phyloP scores from a whole-genome alignment of 805 yeast genomes.

The Myxozyma melibiosi region DNA sequence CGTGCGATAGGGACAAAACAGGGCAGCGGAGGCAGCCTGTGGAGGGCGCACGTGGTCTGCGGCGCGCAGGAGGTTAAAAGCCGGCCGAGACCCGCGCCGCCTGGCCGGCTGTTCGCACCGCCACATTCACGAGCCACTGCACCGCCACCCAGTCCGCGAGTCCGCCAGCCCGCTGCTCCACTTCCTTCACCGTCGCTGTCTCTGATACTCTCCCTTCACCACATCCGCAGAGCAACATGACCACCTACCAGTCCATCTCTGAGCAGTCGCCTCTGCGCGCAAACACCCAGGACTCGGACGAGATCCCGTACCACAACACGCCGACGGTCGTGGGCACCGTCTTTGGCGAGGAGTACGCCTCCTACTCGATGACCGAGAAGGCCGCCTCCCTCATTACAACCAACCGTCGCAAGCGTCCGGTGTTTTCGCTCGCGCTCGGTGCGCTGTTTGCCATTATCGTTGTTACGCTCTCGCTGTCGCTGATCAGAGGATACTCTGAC shows the following conservation, averaged over 20 bases:
- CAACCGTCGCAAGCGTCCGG: slow-evolving; percentile 33
- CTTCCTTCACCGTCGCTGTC: background rate
- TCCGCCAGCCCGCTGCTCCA: background rate
- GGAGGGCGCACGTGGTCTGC: slow-evolving; percentile 1
- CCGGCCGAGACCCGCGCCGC: too few species aligned
- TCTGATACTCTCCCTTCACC: background rate
- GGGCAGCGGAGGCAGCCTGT: background rate
- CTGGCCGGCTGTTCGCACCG: too few species aligned
- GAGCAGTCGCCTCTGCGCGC: slow-evolving; percentile 26
- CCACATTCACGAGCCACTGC: too few species aligned
- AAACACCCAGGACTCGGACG: slow-evolving; percentile 2
- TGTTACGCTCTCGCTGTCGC: slow-evolving; percentile 26
- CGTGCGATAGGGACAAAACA: too few species aligned
- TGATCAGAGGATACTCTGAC: slow-evolving; percentile 31
- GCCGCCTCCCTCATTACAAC: slow-evolving; percentile 32
- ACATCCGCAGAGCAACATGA: slow-evolving; percentile 6
- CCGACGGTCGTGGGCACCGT: slow-evolving; percentile 26
- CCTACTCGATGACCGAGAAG: slow-evolving; percentile 28
- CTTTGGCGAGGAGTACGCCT: slow-evolving; percentile 24
- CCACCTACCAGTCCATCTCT: slow-evolving; percentile 25
- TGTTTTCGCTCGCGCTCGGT: slow-evolving; percentile 28
- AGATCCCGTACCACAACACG: slow-evolving; percentile 17
- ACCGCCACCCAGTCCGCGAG: background rate
- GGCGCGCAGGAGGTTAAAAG: too few species aligned
- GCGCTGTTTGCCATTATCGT: slow-evolving; percentile 24